Evolutionary conservation across 495 filamentous ascomycete species (phyloP), one percentile per base, ranked within the genome.

Genomic region (Talaromyces ruber): DNA sequence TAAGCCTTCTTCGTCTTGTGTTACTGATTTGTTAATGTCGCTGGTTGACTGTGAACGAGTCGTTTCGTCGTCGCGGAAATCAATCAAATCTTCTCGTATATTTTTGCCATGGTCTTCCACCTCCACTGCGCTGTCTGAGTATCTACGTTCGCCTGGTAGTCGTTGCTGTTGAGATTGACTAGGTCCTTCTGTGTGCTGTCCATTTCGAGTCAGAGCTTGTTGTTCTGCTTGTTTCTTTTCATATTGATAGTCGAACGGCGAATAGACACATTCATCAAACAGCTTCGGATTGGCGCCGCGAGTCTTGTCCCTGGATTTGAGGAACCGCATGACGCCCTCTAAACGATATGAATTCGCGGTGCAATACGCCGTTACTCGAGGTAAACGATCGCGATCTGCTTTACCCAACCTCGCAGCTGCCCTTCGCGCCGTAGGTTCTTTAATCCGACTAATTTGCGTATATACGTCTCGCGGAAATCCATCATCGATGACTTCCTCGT

Each of bases 221-320:
- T 32, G 58, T 18, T 60, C 58, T 16, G 43, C 37, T n/a, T 50
- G 45, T 70, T 75, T 77, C 66, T 76, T 74, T 65, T 78, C 71
- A 64, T 65, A 71, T 62, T 75, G 71, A 64, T 98, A 98, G 64
- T 84, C 87, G 71, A 91, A 98, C 0, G 92, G 90, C 3, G 93
- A 90, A 70, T 97, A 98, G 61, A 98, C 90, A 72, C 94, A 98
- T 66, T 98, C 95, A 72, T 98, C 94, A 63, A 94, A 95, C 45
- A 91, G 74, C 72, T 97, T 98, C 9, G 94, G 92, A 62, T 84
- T 88, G 3, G 94, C 82, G 2, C 91, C 90, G 59, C 89, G 83
- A 43, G 81, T 83, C 65, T 87, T 88, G 25, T 82, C 80, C 55
- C 90, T 81, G 9, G 90, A 88, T 73, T 98, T 98, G 30, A 98